phyloP scores from a whole-genome alignment of 805 yeast species.

The Barnettozyma botsteinii region DNA sequence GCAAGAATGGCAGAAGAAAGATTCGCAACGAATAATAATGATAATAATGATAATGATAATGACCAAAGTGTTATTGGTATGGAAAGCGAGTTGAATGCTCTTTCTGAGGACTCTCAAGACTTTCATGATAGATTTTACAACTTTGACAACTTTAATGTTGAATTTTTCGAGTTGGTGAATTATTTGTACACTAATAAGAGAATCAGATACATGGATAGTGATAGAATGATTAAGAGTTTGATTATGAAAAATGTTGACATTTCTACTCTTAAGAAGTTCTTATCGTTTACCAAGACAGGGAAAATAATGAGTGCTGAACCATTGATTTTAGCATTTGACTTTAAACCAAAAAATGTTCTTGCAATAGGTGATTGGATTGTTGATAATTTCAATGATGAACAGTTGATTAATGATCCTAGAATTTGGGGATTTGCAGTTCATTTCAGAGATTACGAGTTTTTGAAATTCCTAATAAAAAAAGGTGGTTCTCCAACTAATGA shows the following conservation, averaged over 20 bases:
- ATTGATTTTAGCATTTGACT: slow-evolving; percentile 15
- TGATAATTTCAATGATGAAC: slow-evolving; percentile 5
- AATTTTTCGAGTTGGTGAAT: background rate
- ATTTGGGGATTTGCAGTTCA: slow-evolving; percentile 18
- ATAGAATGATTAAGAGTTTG: slow-evolving; percentile 6
- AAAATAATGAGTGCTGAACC: slow-evolving; percentile 10
- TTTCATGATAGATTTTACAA: slow-evolving; percentile 16
- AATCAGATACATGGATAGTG: slow-evolving; percentile 11
- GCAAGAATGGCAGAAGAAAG: slow-evolving; percentile 19
- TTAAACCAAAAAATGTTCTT: background rate
- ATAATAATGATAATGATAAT: background rate
- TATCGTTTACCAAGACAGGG: slow-evolving; percentile 8
- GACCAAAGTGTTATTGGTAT: background rate
- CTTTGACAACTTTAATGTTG: background rate
- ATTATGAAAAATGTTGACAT: slow-evolving; percentile 1
- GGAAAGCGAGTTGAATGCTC: slow-evolving; percentile 1
- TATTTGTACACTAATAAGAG: slow-evolving; percentile 1
- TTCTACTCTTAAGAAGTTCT: background rate
- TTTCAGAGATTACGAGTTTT: slow-evolving; percentile 3
- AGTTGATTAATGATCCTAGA: slow-evolving; percentile 13
- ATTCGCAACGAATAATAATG: slow-evolving; percentile 2
- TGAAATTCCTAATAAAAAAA: slow-evolving; percentile 14
- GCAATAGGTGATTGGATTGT: slow-evolving; percentile 17
- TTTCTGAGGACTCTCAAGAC: slow-evolving; percentile 13
- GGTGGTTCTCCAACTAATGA: slow-evolving; percentile 23